phyloP scores from a whole-genome alignment of 2,329 filamentous ascomycete genomes.

The Colletotrichum eremochloae region DNA sequence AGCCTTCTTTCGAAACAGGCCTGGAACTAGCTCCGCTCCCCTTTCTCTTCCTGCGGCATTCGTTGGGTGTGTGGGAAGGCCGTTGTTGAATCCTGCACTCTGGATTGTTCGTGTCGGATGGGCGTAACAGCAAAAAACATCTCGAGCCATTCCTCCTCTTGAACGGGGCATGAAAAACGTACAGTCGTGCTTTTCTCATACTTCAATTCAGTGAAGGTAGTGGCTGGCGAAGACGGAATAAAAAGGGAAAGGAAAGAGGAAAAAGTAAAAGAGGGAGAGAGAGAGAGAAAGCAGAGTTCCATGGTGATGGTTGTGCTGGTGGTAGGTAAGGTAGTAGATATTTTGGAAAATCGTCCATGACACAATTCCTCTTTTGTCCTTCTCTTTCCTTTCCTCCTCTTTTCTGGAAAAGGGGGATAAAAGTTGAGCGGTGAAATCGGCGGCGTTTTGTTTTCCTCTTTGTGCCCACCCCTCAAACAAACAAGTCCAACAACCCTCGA shows the following conservation, averaged over 20 bases:
- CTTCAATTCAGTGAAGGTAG: background rate
- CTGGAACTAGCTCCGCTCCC: slow-evolving; percentile 10
- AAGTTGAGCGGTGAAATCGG: background rate
- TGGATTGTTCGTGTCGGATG: background rate
- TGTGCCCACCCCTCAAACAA: background rate
- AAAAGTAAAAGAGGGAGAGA: background rate
- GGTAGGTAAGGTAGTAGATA: slow-evolving; percentile 19
- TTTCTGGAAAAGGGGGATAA: background rate
- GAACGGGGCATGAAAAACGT: slow-evolving; percentile 26
- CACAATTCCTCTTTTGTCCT: slow-evolving; percentile 7
- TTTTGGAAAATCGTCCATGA: slow-evolving; percentile 27
- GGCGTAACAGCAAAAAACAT: background rate
- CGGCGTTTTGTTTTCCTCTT: background rate
- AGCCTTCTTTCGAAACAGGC: background rate
- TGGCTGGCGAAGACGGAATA: background rate
- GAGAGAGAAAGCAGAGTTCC: background rate
- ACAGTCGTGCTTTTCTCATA: slow-evolving; percentile 2
- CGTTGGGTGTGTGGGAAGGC: background rate
- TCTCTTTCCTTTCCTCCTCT: background rate
- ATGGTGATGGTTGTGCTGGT: background rate
- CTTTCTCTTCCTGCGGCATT: slow-evolving; percentile 17
- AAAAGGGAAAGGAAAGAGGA: background rate
- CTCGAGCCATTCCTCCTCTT: slow-evolving; percentile 29
- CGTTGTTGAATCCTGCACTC: slow-evolving; percentile 22
- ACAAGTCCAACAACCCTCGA: slow-evolving; percentile 26